Evolutionary conservation across 805 yeast species (phyloP), one percentile per base, ranked within the genome.

Genomic region (Saccharomycopsis schoenii): DNA sequence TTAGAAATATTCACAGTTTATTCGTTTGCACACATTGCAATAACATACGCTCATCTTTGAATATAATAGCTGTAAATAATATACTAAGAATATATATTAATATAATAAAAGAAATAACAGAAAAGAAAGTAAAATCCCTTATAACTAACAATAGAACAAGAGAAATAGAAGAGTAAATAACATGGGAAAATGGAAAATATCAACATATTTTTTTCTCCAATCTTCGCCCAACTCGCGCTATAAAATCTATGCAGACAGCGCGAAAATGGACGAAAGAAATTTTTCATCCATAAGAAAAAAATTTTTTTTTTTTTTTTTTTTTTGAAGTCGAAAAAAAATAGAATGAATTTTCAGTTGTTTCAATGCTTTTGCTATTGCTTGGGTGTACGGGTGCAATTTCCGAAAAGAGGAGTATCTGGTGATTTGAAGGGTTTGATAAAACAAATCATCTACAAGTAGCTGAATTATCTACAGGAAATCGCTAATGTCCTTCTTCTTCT

Each of bases 31-130:
- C 52, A 21, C 29, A 12, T 47, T 47, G 19, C 52, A 21, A 24
- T 47, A 47, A 47, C 52, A 47, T 47, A 47, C 52, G 21, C 52
- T 47, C 52, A 47, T 47, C 52, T 47, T 47, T 47, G 34, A 47
- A 14, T 47, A 47, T 15, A 47, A 47, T 47, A 47, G 52, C 21
- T 47, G 21, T 47, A 47, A 10, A 47, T 24, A 47, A 47, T 47
- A 42, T 19, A 47, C 52, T 47, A 47, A 21, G 14, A 25, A 24
- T 47, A 47, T 47, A 24, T 24, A 19, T 47, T 25, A 47, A 47
- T 19, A 47, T 21, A 21, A n/a, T 21, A 47, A 47, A 47, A 47
- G 9, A 21, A 24, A 47, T 19, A 25, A 47, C 2, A 47, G 34
- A 47, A 17, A 17, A 42, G 12, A 42, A 47, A 24, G 34, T 21